Percentiles rank a stretch among this genome's conserved stretches.
Evolutionary conservation across 768 basidiomycete species (phyloP).

Genomic region (Udeniomyces megalosporus): DNA sequence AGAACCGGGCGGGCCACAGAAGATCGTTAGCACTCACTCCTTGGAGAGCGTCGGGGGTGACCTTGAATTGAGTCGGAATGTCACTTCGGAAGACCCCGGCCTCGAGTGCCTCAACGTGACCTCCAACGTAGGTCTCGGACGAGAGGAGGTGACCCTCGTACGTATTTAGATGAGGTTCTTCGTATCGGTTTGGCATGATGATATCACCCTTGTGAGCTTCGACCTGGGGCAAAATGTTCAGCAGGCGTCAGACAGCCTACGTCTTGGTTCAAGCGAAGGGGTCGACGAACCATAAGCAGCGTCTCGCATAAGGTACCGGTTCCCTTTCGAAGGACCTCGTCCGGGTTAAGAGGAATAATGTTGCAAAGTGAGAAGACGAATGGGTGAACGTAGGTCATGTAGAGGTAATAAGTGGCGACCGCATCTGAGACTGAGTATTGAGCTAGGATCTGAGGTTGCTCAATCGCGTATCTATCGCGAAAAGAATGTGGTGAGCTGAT

Average conservation of each 20-base stretch:
- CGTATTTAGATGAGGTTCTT: slow-evolving; percentile 79
- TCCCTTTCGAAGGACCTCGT: slow-evolving; percentile 90
- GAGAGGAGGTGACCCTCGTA: slow-evolving; percentile 92
- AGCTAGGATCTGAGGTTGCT: slow-evolving; percentile 83
- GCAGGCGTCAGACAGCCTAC: neutral
- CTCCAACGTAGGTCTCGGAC: slow-evolving; percentile 95
- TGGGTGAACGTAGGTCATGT: slow-evolving; percentile 99
- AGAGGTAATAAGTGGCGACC: slow-evolving; percentile 97
- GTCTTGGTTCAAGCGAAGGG: neutral
- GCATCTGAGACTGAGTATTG: slow-evolving; percentile 99
- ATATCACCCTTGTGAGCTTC: slow-evolving; percentile 82
- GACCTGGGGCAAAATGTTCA: slow-evolving; percentile 45
- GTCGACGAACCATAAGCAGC: slow-evolving; percentile 65
- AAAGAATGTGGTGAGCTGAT: no score
- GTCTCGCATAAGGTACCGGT: slow-evolving; percentile 95
- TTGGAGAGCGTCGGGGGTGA: slow-evolving; percentile 71
- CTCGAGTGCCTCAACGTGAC: slow-evolving; percentile 95
- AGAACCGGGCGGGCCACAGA: no score
- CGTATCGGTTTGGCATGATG: slow-evolving; percentile 96
- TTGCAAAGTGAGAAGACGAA: slow-evolving; percentile 99
- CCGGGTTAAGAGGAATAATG: slow-evolving; percentile 91
- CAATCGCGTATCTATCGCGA: slow-evolving; percentile 68
- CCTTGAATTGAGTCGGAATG: slow-evolving; percentile 85
- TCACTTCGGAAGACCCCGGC: slow-evolving; percentile 97
- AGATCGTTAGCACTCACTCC: slow-evolving; percentile 38